Conservation (phyloP, 1,139 yeast genomes). For the Geotrichum histeridarum region DNA sequence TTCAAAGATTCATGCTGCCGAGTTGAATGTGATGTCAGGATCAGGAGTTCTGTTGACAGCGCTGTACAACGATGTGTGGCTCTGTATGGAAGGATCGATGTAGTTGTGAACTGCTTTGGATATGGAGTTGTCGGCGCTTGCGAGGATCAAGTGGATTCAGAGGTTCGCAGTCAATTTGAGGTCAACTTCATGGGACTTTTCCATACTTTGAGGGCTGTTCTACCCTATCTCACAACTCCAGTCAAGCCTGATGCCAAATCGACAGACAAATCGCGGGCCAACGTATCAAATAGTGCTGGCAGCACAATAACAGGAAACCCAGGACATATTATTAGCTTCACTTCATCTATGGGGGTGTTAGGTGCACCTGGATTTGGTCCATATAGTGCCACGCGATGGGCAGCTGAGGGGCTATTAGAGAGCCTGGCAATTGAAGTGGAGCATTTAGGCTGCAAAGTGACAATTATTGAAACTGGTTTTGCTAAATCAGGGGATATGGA, state of each 20-base stretch:
- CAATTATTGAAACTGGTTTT: constrained; percentile 20
- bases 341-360: constrained; percentile 20
- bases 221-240: constrained; percentile 18
- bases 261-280: background rate
- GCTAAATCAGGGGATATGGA: constrained; percentile 17
- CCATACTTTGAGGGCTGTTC: constrained; percentile 18
- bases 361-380: constrained; percentile 22
- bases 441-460: constrained; percentile 20
- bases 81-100: constrained; percentile 19
- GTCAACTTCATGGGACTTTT: constrained; percentile 20
- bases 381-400: constrained; percentile 21
- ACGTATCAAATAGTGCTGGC: background rate
- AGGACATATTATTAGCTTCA: constrained; percentile 19
- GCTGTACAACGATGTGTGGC: constrained; percentile 16
- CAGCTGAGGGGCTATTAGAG: constrained; percentile 20
- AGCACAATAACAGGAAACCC: constrained; percentile 11
- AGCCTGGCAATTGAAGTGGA: constrained; percentile 20
- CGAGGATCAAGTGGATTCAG: constrained; percentile 21
- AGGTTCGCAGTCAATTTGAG: constrained; percentile 20
- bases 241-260: constrained; percentile 7
- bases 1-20: constrained; percentile 17
- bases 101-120: constrained; percentile 20
- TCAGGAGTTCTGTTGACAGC: constrained; percentile 17
- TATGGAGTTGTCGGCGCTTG: constrained; percentile 21
- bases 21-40: constrained; percentile 20